Base-by-base conservation (phyloP, 1,284 basidiomycete species). In the Ustilago bromivora region DNA sequence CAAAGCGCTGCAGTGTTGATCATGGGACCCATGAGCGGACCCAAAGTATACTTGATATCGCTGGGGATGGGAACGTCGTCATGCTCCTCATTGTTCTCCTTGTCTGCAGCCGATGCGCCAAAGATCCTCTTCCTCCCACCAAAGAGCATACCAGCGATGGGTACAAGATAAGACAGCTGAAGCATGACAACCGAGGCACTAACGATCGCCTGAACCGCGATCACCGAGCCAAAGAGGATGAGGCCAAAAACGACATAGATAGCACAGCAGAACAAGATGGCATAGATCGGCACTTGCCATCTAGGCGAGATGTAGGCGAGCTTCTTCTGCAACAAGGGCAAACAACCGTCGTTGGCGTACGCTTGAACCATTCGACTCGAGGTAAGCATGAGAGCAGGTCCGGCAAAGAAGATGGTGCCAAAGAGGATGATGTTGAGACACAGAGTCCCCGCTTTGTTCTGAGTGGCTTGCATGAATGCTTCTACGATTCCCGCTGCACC, bases 381-480 rank as follows among this genome's bases (percentile, higher is more conserved):
- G 4, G 75, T 74, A 35, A 74, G 52, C 62, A 77, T 55, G 12
- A 77, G 62, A 5, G 75, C 71, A 12, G 75, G 75, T 10, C 64
- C 66, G 11, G 71, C 60, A 23, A 77, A 77, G 52, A 66, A 34
- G 43, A 73, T 64, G 41, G 72, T 70, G 2, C 67, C 67, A 28
- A 71, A 58, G 11, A 75, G 32, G 46, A 67, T 34, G 36, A 75
- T 35, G 32, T 61, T 66, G 43, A 75, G 53, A 47, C 43, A 55
- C 5, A 71, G 38, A 3, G 64, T 67, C 2, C 61, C 75, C 1
- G 66, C 60, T 55, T 61, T 66, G 57, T 34, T 74, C 23, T 17
- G 38, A 19, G 70, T 65, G 0, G 66, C 66, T 47, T 77, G 71
- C 32, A 66, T 28, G 52, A 74, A 66, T 10, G 71, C 71, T 35